Evolutionary conservation across 805 yeast genomes (phyloP), one percentile per base, ranked within the genome.

Genomic region (Maudiozyma turicensis): DNA sequence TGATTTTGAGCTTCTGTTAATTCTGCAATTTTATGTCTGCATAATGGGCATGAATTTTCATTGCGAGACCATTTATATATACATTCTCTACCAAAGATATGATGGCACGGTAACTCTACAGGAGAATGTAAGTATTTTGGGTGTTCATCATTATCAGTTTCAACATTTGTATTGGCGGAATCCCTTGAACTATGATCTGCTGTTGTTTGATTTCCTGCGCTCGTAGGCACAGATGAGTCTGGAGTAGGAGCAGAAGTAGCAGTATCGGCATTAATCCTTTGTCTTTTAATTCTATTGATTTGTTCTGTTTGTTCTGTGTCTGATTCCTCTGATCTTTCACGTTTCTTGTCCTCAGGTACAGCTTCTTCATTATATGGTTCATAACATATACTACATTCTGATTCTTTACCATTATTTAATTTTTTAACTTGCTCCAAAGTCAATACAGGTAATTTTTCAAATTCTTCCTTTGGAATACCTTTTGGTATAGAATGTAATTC

Each of bases 21-120:
- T 38, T 61, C 67, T 48, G 73, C 72, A 51, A 84, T 69, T 20
- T 74, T 69, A 14, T 71, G 71, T 50, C 98, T 79, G 63, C 99
- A 91, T 44, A 91, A 67, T 0, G 99, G 99, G 63, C 98, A 90
- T 2, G 87, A 78, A 32, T 78, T 75, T 57, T 84, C 81, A 28
- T 77, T 69, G 52, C 75, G 76, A 46, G 91, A 76, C 99, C 99
- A 91, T 57, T 84, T 86, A 50, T 73, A 77, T 28, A 89, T 70
- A 69, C 99, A 91, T n/a, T 78, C 76, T 52, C 81, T 75, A 6
- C 99, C 98, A 71, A 93, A 91, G 0, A 81, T 61, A 61, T 91
- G 99, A 8, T 80, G 80, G 65, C 99, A 91, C 0, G 95, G 93
- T 76, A 91, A 72, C 50, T 75, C 70, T 1, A 85, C 72, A 0